Percentiles rank a stretch among this genome's conserved stretches.
Evolutionary conservation across 1,284 basidiomycete species (phyloP).

Genomic region (Marasmius oreades): DNA sequence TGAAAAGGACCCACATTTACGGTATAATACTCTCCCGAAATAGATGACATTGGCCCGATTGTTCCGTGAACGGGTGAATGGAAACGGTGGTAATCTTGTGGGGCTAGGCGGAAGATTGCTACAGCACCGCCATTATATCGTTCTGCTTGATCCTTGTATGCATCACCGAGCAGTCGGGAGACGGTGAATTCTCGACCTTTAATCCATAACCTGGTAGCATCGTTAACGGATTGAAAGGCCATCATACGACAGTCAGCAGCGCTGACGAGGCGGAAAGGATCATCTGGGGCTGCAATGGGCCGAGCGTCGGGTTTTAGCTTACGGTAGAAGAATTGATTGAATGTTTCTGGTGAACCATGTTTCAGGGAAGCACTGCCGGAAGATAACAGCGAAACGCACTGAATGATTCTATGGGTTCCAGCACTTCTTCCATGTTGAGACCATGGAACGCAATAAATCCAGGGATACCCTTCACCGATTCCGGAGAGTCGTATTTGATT

Average conservation of each 20-base stretch:
- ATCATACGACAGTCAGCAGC: too few relatives aligned
- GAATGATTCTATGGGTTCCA: slow-evolving; percentile 81
- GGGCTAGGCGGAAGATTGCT: slow-evolving; percentile 89
- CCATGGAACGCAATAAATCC: slow-evolving; percentile 90
- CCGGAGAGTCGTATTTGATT: slow-evolving; percentile 85
- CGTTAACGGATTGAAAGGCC: too few relatives aligned
- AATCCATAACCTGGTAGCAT: too few relatives aligned
- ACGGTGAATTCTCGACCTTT: slow-evolving; percentile 91
- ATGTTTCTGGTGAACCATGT: slow-evolving; percentile 45
- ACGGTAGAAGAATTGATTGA: slow-evolving; percentile 64
- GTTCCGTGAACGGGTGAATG: slow-evolving; percentile 88
- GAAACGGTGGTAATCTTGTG: slow-evolving; percentile 97
- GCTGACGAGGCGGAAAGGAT: too few relatives aligned
- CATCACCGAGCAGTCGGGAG: slow-evolving; percentile 74
- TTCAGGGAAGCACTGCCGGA: too few relatives aligned
- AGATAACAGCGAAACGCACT: slow-evolving; percentile 42
- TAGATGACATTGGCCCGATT: slow-evolving; percentile 78
- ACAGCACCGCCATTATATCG: slow-evolving; percentile 75
- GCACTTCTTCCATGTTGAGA: slow-evolving; percentile 79
- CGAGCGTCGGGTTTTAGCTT: too few relatives aligned
- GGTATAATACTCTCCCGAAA: slow-evolving; percentile 89
- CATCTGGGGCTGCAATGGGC: too few relatives aligned
- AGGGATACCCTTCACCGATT: slow-evolving; percentile 82
- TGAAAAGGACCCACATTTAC: slow-evolving; percentile 84
- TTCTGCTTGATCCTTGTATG: slow-evolving; percentile 65